Evolutionary conservation across 257 asterid genomes (phyloP).

Genomic region (Avicennia marina): DNA sequence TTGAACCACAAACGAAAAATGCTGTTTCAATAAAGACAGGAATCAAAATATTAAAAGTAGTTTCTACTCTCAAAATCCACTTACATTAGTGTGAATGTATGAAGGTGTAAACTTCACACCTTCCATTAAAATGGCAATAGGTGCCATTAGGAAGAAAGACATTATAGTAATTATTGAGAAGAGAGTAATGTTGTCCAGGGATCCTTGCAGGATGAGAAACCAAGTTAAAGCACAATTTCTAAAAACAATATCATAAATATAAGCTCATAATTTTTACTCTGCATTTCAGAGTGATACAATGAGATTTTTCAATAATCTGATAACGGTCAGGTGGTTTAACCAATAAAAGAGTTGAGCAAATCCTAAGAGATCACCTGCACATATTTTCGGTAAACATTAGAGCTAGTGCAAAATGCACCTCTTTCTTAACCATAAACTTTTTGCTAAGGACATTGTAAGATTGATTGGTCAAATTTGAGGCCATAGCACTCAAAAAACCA

Average conservation of each 20-base stretch:
- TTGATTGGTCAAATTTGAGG: conserved; percentile 93
- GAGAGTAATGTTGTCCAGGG: conserved; percentile 53
- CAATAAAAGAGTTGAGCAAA: conserved; percentile 1
- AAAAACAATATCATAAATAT: neutral
- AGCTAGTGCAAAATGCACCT: conserved; percentile 39
- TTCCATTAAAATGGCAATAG: conserved; percentile 42
- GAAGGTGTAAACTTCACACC: conserved; percentile 74
- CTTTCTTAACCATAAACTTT: conserved; percentile 94
- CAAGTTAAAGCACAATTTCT: conserved; percentile 12
- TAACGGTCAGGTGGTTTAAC: neutral
- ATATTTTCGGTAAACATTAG: neutral
- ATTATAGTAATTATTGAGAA: conserved; percentile 53
- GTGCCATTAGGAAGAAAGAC: conserved; percentile 54
- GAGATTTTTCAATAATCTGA: conserved; percentile 7
- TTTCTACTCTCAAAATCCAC: conserved; percentile 25
- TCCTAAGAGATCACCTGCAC: neutral
- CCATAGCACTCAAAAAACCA: conserved; percentile 99
- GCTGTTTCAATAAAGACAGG: neutral
- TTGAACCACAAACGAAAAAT: conserved; percentile 5
- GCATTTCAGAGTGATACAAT: too few species aligned
- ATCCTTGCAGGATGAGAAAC: conserved; percentile 38
- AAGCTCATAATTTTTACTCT: neutral
- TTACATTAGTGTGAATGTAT: conserved; percentile 70
- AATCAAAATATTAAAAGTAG: neutral
- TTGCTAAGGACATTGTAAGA: conserved; percentile 97